Conservation (phyloP, 441 rosid species). For the Capsella rubella region DNA sequence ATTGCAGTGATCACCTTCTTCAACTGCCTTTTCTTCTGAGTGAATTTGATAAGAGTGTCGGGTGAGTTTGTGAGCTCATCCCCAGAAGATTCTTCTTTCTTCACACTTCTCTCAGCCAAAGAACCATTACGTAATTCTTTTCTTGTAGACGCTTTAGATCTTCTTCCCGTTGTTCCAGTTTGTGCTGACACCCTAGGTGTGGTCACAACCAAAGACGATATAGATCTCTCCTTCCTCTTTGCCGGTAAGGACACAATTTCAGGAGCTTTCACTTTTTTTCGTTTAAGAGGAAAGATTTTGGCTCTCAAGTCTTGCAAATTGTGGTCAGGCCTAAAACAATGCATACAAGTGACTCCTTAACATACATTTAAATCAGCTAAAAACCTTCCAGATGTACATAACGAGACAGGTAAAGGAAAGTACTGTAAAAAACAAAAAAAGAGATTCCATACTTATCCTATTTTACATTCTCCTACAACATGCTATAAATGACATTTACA, state of each 20-base stretch:
- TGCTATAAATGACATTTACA: neutral
- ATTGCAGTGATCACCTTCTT: slow-evolving; percentile 31
- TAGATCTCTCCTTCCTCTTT: slow-evolving; percentile 78
- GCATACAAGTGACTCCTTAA: slow-evolving; percentile 20
- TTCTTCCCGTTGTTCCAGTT: slow-evolving; percentile 56
- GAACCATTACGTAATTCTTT: slow-evolving; percentile 57
- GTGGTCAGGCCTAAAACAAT: slow-evolving; percentile 69
- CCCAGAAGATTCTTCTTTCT: slow-evolving; percentile 58
- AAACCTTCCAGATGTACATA: neutral
- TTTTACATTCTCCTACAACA: slow-evolving; percentile 1
- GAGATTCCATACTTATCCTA: neutral
- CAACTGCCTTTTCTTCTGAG: slow-evolving; percentile 62
- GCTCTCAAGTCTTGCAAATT: slow-evolving; percentile 71
- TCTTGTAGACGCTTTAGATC: slow-evolving; percentile 57
- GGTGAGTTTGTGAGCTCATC: slow-evolving; percentile 63
- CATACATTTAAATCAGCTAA: slow-evolving; percentile 1
- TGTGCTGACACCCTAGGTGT: slow-evolving; percentile 63
- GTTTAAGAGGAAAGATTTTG: slow-evolving; percentile 58
- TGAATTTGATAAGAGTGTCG: slow-evolving; percentile 53
- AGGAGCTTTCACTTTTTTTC: slow-evolving; percentile 31
- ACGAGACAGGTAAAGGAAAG: slow-evolving; percentile 11
- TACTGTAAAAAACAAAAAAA: neutral
- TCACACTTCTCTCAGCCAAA: slow-evolving; percentile 47
- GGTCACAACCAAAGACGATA: slow-evolving; percentile 69
- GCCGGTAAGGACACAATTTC: slow-evolving; percentile 48